phyloP scores from a whole-genome alignment of 2,329 filamentous ascomycete genomes.

The Pseudogymnoascus sp. region DNA sequence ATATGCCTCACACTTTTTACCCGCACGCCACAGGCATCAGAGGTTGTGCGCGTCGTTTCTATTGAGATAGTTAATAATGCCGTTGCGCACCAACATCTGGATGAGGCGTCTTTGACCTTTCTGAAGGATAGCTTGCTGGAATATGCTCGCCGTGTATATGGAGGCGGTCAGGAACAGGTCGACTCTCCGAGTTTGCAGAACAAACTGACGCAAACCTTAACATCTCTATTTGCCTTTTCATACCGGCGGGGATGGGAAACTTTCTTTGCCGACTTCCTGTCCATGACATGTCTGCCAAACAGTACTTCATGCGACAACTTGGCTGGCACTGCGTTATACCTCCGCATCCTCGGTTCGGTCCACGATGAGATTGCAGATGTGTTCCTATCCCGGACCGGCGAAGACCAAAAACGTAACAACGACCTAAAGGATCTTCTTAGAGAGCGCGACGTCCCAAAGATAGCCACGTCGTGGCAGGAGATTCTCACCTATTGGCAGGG shows the following conservation, averaged over 20 bases:
- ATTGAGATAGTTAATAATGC: slow-evolving; percentile 92
- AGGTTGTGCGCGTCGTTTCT: slow-evolving; percentile 81
- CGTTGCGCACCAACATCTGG: slow-evolving; percentile 71
- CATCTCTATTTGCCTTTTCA: slow-evolving; percentile 81
- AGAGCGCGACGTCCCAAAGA: slow-evolving; percentile 78
- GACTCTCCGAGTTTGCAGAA: slow-evolving; percentile 82
- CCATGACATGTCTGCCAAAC: slow-evolving; percentile 59
- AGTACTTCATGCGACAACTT: slow-evolving; percentile 60
- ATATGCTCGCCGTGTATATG: slow-evolving; percentile 74
- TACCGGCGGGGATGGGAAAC: slow-evolving; percentile 81
- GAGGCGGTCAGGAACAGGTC: slow-evolving; percentile 45
- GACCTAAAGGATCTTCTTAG: slow-evolving; percentile 88
- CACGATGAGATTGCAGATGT: slow-evolving; percentile 98
- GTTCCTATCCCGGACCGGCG: slow-evolving; percentile 68
- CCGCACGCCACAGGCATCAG: slow-evolving; percentile 65
- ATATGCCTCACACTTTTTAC: slow-evolving; percentile 82
- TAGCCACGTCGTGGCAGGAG: slow-evolving; percentile 86
- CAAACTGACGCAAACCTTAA: slow-evolving; percentile 93
- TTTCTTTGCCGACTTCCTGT: slow-evolving; percentile 86
- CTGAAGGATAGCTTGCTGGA: slow-evolving; percentile 76
- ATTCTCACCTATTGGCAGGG: slow-evolving; percentile 67
- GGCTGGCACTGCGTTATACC: slow-evolving; percentile 73
- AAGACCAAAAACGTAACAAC: slow-evolving; percentile 77
- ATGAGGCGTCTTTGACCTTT: slow-evolving; percentile 62
- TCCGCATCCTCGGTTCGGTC: slow-evolving; percentile 80